A percentile compares a stretch with the other conserved stretches of the same genome.
Conservation (phyloP, 148 eudicot species). For the Chenopodium suecicum region DNA sequence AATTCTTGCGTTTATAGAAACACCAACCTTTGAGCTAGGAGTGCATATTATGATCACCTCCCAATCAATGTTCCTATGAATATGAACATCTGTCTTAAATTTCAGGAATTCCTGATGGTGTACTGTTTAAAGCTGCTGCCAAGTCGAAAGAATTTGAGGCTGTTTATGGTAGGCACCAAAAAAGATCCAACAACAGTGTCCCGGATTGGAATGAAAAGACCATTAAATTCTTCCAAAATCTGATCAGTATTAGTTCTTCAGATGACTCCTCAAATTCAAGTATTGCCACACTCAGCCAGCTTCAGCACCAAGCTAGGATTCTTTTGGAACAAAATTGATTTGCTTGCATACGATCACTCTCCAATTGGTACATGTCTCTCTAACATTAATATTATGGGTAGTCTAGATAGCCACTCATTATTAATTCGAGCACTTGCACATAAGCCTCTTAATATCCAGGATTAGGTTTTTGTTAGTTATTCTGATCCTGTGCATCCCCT, state of each 20-base stretch:
- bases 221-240: constrained; percentile 30
- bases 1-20: background rate
- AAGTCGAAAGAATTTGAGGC: constrained; percentile 88
- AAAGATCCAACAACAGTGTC: constrained; percentile 13
- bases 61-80: background rate
- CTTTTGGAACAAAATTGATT: constrained; percentile 49
- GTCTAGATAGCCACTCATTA: background rate
- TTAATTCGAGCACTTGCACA: constrained; percentile 7
- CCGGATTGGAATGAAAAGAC: constrained; percentile 35
- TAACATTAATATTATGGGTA: background rate
- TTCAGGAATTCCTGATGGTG: constrained; percentile 80
- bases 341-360: background rate
- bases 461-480: constrained; percentile 21
- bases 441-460: constrained; percentile 16
- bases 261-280: constrained; percentile 22
- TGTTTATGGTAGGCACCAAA: constrained; percentile 46
- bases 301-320: constrained; percentile 60
- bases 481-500: constrained; percentile 15
- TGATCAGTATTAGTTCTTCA: constrained; percentile 30
- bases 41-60: background rate
- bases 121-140: constrained; percentile 66
- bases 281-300: constrained; percentile 37
- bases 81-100: constrained; percentile 11
- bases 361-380: background rate
- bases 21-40: background rate